Evolutionary conservation across 2,329 filamentous ascomycete species (phyloP), one percentile per base, ranked within the genome.

Genomic region (Exophiala sideris): DNA sequence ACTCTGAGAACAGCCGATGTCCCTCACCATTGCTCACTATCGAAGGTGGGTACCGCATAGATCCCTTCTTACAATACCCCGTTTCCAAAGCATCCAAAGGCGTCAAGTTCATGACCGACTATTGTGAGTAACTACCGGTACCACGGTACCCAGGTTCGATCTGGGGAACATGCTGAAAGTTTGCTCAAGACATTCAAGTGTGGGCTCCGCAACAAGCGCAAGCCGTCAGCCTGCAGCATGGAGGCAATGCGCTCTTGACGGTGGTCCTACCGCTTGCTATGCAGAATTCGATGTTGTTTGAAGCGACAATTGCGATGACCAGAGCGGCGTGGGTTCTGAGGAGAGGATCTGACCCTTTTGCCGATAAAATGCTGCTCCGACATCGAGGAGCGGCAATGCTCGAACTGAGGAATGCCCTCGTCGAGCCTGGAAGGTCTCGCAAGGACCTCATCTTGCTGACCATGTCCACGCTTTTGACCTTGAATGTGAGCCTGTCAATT

Each of bases 181-280:
- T 29, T 29, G 24, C 24, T 35, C 11, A 40, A 57, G 54, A 57
- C 42, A 48, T 46, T 10, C 54, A 53, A n/a, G 35, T 57, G 39
- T 57, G 54, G 54, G 54, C 54, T 6, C 54, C 54, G 10, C 54
- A 57, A 21, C 54, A 57, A 38, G 54, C 50, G 24, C 46, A 48
- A 33, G 49, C 54, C 11, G 44, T 47, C 32, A 52, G 36, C 18
- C 14, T 56, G 8, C 32, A 45, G 21, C 48, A 20, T 39, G 54
- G 48, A 45, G 33, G 45, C 9, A 57, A 57, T 45, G 33, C 50
- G 12, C 55, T 57, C 14, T 40, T 57, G 7, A 38, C 46, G 7
- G 7, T 49, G 18, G 39, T 57, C 12, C 40, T 57, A 9, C 55
- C 55, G 8, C 32, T 54, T 18, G 55, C 50, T 3, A 50, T 54